A percentile compares a stretch with the other conserved stretches of the same genome.
These are phyloP conservation scores for Cystobasidium sp. DNA, from an alignment of 1,284 basidiomycete genomes.

Conservation along the genomic window DNA sequence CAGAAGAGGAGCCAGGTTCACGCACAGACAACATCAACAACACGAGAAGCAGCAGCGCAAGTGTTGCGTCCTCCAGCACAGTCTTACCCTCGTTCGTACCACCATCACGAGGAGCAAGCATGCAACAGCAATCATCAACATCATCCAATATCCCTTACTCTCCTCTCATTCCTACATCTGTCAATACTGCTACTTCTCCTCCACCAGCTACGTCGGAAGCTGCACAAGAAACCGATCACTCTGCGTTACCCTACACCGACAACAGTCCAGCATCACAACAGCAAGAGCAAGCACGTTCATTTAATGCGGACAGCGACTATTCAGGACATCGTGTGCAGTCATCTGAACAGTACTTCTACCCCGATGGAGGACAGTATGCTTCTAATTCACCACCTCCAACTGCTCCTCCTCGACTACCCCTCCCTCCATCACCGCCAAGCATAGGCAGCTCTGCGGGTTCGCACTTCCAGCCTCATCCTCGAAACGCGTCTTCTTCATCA, in stretches of 20 bases:
- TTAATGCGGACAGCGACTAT: no score
- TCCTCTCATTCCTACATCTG: neutral
- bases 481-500: constrained; percentile 3
- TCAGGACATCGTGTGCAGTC: no score
- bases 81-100: neutral
- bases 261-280: neutral
- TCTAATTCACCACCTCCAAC: neutral
- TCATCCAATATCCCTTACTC: neutral
- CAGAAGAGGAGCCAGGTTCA: neutral
- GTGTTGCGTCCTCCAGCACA: neutral
- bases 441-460: neutral
- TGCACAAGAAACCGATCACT: constrained; percentile 3
- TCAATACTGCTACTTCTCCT: neutral
- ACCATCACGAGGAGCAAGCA: constrained; percentile 1
- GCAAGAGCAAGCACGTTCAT: neutral
- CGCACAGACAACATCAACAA: neutral
- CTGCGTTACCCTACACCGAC: neutral
- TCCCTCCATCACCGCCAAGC: constrained; percentile 14
- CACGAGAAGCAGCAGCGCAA: no score
- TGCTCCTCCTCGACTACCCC: neutral
- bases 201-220: neutral
- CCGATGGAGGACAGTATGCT: neutral
- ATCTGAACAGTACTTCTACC: neutral
- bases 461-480: neutral
- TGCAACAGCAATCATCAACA: neutral